phyloP scores from a whole-genome alignment of 305 asterid genomes.

The Fraxinus albicans region DNA sequence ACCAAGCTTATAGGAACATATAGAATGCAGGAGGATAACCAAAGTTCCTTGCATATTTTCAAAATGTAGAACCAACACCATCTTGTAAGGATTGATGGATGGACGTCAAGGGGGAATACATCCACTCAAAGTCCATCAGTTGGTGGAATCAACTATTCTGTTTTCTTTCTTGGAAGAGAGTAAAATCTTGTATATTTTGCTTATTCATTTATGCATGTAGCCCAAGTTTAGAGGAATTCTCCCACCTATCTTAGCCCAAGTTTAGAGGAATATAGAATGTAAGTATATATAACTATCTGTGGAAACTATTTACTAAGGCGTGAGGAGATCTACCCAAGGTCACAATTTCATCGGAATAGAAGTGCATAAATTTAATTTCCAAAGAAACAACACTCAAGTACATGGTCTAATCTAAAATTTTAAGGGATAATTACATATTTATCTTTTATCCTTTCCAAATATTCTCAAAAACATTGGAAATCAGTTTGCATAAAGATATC shows the following conservation, averaged over 20 bases:
- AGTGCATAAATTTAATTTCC: background rate
- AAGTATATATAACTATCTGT: background rate
- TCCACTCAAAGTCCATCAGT: background rate
- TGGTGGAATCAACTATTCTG: background rate
- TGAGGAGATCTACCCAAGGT: background rate
- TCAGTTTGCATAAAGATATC: background rate
- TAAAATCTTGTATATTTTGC: background rate
- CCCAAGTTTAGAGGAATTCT: background rate
- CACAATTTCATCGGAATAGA: background rate
- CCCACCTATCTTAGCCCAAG: background rate
- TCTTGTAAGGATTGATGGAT: background rate
- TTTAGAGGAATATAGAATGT: background rate
- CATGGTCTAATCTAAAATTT: background rate
- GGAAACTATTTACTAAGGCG: background rate
- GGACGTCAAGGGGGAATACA: background rate
- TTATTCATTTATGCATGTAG: background rate
- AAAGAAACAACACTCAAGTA: background rate
- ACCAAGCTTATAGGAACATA: background rate
- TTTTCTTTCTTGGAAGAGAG: background rate
- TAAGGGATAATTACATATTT: background rate
- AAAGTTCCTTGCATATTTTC: background rate
- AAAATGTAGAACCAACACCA: background rate
- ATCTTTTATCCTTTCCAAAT: background rate
- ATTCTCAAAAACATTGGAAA: background rate
- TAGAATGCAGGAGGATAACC: background rate